Percentiles rank a stretch among this genome's conserved stretches.
phyloP scores from a whole-genome alignment of 768 basidiomycete species.

The Dictyophora rubrovolvata region DNA sequence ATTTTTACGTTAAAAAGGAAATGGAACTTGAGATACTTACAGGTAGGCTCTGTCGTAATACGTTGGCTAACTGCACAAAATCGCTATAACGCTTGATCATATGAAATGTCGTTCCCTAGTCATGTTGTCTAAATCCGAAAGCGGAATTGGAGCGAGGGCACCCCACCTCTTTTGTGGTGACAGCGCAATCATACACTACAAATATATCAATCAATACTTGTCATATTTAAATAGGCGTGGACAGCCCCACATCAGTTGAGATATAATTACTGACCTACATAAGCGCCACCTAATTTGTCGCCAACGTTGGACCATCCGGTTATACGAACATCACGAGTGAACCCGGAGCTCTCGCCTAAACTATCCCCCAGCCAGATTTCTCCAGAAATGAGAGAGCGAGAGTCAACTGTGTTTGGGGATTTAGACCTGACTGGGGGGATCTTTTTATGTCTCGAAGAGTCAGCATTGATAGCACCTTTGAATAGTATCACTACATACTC shows the following conservation, averaged over 20 bases:
- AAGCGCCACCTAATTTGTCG: slow-evolving; percentile 51
- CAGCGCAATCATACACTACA: slow-evolving; percentile 61
- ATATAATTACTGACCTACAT: slow-evolving; percentile 39
- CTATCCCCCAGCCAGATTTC: slow-evolving; percentile 66
- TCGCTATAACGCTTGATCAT: slow-evolving; percentile 58
- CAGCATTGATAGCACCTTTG: not conserved
- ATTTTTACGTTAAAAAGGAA: not conserved
- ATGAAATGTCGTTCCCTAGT: slow-evolving; percentile 51
- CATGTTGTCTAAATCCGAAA: slow-evolving; percentile 5
- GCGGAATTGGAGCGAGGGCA: not conserved
- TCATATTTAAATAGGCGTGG: too few species aligned
- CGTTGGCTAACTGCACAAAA: slow-evolving; percentile 43
- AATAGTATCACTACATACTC: not conserved
- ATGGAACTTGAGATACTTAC: slow-evolving; percentile 23
- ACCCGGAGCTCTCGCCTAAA: slow-evolving; percentile 40
- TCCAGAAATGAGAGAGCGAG: slow-evolving; percentile 51
- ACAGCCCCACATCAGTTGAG: not conserved
- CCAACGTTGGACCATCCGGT: slow-evolving; percentile 67
- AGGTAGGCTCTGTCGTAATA: slow-evolving; percentile 41
- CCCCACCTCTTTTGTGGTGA: slow-evolving; percentile 49
- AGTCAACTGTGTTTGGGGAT: slow-evolving; percentile 21
- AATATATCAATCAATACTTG: not conserved
- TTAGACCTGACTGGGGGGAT: slow-evolving; percentile 13
- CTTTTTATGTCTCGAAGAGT: not conserved
- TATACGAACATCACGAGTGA: slow-evolving; percentile 57